A percentile compares a stretch with the other conserved stretches of the same genome.
These are phyloP conservation scores for Copromyces sp. DNA, from an alignment of 495 filamentous ascomycete species.

Conservation along the genomic window DNA sequence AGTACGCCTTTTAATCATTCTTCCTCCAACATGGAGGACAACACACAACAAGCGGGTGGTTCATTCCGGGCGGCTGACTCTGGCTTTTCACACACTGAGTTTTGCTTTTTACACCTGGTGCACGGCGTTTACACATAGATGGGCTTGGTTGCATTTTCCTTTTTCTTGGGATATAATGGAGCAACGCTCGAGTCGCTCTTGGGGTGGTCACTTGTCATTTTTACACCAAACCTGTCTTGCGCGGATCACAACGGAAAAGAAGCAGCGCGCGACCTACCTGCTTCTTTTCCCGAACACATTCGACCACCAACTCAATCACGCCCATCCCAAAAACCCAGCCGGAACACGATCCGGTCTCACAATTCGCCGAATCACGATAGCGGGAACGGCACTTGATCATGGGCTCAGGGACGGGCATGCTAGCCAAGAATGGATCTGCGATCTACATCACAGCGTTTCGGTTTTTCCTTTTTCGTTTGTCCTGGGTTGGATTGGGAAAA, in stretches of 20 bases:
- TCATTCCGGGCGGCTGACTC: conserved; percentile 13
- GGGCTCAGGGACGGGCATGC: conserved; percentile 2
- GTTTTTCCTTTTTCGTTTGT: conserved; percentile 12
- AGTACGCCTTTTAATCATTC: conserved; percentile 35
- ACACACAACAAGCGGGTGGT: conserved; percentile 7
- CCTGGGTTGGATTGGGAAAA: conserved; percentile 25
- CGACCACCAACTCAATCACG: conserved; percentile 3
- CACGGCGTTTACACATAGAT: conserved; percentile 27
- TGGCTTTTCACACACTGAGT: conserved; percentile 7
- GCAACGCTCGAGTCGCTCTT: conserved; percentile 6
- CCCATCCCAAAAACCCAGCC: conserved; percentile 3
- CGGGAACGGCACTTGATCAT: background rate
- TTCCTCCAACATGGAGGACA: conserved; percentile 19
- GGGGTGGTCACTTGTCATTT: conserved; percentile 4
- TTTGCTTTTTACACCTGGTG: conserved; percentile 14
- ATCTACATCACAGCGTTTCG: background rate
- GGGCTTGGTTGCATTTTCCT: conserved; percentile 13
- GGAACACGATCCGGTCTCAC: background rate
- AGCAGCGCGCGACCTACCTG: conserved; percentile 11
- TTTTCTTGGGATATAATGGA: conserved; percentile 17
- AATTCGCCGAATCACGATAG: background rate
- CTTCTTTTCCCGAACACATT: conserved; percentile 5
- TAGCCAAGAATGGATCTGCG: conserved; percentile 2
- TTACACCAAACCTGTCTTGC: conserved; percentile 4
- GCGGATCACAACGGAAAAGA: conserved; percentile 10